Percentiles rank a stretch among this genome's conserved stretches.
phyloP scores from a whole-genome alignment of 2,329 filamentous ascomycete species.

The Aspergillus nomiae region DNA sequence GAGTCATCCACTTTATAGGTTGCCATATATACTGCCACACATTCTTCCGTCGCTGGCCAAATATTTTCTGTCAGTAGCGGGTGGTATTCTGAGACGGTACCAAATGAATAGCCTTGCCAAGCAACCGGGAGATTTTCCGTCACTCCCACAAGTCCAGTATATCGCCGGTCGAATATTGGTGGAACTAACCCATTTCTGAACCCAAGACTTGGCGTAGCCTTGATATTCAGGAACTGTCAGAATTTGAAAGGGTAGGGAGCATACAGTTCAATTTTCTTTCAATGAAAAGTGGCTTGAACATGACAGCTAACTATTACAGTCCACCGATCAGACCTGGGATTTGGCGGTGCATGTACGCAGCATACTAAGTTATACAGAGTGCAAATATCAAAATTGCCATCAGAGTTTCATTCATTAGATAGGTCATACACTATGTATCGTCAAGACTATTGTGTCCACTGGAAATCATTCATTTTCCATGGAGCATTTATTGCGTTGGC shows the following conservation, averaged over 20 bases:
- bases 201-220: not conserved
- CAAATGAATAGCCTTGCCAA: not conserved
- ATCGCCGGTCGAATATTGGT: not conserved
- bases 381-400: not conserved
- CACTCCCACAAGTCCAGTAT: not conserved
- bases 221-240: not conserved
- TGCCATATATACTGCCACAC: not conserved
- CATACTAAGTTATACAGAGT: not conserved
- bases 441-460: not conserved
- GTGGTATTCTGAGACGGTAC: not conserved
- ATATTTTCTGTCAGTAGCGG: not conserved
- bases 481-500: slow-evolving; percentile 52
- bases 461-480: not conserved
- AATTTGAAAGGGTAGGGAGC: too few relatives aligned
- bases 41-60: not conserved
- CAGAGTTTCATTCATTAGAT: not conserved
- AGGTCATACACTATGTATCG: not conserved
- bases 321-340: not conserved
- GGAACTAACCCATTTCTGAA: not conserved
- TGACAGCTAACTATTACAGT: not conserved
- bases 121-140: not conserved
- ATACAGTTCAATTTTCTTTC: too few relatives aligned
- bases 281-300: too few relatives aligned
- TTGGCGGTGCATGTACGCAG: not conserved
- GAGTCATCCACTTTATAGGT: not conserved